Conservation (phyloP, 2,329 filamentous ascomycete genomes). For the Penicillium occitanis region DNA sequence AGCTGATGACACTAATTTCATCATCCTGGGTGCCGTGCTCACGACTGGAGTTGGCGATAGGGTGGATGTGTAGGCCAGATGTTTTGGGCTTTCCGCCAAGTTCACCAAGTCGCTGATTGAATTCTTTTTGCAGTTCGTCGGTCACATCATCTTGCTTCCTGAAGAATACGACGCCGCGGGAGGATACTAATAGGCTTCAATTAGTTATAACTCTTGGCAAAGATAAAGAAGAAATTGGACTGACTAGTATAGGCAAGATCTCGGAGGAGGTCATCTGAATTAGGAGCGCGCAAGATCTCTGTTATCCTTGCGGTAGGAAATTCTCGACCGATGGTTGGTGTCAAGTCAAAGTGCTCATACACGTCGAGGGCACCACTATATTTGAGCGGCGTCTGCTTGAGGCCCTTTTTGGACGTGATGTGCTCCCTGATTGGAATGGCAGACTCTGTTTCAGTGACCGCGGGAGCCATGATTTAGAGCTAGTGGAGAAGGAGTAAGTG, state of each 20-base stretch:
- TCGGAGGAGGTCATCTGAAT: constrained; percentile 37
- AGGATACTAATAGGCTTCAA: constrained; percentile 31
- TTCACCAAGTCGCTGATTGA: constrained; percentile 44
- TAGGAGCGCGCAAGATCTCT: constrained; percentile 49
- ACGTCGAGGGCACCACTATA: constrained; percentile 43
- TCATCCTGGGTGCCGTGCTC: constrained; percentile 50
- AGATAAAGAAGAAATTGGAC: neutral
- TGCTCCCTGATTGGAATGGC: neutral
- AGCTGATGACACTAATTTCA: constrained; percentile 53
- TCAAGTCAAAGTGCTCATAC: constrained; percentile 51
- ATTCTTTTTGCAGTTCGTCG: constrained; percentile 38
- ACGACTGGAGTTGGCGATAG: constrained; percentile 50
- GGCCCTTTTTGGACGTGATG: neutral
- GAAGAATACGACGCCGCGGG: constrained; percentile 41
- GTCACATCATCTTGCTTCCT: constrained; percentile 17
- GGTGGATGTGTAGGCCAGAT: constrained; percentile 50
- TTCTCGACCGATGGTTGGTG: constrained; percentile 53
- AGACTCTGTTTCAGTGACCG: neutral
- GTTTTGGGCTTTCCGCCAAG: constrained; percentile 50
- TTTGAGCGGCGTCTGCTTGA: constrained; percentile 33
- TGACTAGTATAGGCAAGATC: constrained; percentile 39
- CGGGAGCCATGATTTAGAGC: neutral
- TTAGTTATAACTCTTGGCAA: neutral
- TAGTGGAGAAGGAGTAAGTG: neutral
- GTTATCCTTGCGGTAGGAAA: constrained; percentile 42